Evolutionary conservation across 2,329 filamentous ascomycete species (phyloP).

Genomic region (Beauveria asiatica): DNA sequence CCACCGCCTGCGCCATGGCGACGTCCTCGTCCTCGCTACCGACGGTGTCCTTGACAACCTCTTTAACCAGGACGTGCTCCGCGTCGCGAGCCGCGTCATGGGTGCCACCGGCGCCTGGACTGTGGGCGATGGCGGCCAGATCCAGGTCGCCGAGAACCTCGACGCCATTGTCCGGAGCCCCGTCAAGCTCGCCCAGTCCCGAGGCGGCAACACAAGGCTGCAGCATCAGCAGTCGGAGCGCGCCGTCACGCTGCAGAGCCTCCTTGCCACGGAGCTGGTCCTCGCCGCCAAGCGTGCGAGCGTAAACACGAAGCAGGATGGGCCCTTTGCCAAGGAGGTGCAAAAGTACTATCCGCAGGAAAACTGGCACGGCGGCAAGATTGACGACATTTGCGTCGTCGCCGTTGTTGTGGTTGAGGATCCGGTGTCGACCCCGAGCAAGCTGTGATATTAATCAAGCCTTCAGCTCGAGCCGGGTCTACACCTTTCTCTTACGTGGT

Average conservation of each 20-base stretch:
- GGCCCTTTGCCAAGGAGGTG: conserved; percentile 91
- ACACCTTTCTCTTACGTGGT: not conserved
- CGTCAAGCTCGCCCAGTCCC: conserved; percentile 11
- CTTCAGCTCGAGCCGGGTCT: not conserved
- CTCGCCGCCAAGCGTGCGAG: conserved; percentile 78
- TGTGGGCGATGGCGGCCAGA: conserved; percentile 47
- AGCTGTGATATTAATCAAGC: conserved; percentile 19
- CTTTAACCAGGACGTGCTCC: conserved; percentile 79
- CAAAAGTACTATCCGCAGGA: conserved; percentile 81
- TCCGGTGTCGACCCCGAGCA: conserved; percentile 21
- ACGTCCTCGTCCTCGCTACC: conserved; percentile 87
- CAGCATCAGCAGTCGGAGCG: conserved; percentile 16
- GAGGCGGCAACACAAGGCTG: conserved; percentile 13
- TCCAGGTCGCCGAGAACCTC: conserved; percentile 55
- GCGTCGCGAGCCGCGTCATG: conserved; percentile 73
- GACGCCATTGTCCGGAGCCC: conserved; percentile 28
- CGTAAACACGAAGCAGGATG: conserved; percentile 70
- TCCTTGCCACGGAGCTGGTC: conserved; percentile 71
- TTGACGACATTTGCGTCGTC: conserved; percentile 90
- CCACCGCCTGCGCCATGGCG: conserved; percentile 74
- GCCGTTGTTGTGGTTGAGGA: conserved; percentile 64
- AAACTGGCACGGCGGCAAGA: conserved; percentile 83
- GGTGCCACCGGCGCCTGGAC: conserved; percentile 65
- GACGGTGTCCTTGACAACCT: conserved; percentile 97
- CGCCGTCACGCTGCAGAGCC: conserved; percentile 58